Base-by-base conservation (phyloP, 2,329 filamentous ascomycete species). In the Hymenoscyphus fraxineus region DNA sequence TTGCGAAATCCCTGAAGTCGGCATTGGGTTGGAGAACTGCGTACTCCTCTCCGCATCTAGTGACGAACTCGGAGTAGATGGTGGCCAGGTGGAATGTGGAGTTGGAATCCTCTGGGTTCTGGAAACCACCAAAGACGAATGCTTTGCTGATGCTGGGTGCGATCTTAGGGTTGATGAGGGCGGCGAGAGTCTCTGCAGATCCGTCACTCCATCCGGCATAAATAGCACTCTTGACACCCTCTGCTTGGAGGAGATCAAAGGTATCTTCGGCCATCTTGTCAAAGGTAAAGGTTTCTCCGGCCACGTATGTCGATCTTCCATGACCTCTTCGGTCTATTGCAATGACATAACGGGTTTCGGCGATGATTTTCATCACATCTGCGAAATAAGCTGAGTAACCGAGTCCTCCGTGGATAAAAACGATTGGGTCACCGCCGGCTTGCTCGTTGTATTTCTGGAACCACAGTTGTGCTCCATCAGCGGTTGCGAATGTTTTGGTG, bases 121-220 rank as follows among this genome's bases (percentile, higher is more conserved):
- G 72, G 39, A 72, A 72, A 39, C 71, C 74, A 32, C 76, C 78
- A 54, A 79, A 80, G 58, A 79, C 59, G 59, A 80, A 79, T 3
- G 78, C 78, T 66, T 77, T 77, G 51, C 75, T 70, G 63, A 80
- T 79, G 27, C 72, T 68, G 0, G 70, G 65, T 1, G 73, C 68
- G 51, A 74, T 73, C 13, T 65, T 69, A 0, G 72, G 60, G 71
- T 78, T 72, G 47, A 77, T 69, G 31, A 80, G 74, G 6, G 73
- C 75, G 2, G 76, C 69, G 4, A 79, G 73, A 1, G 77, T 77
- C 6, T 77, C 77, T 22, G 75, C 75, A 41, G 74, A 78, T 51
- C 78, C 78, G 61, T 80, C 78, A 9, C 76, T 78, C 78, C 78
- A 80, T 32, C 78, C 78, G 4, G 79, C 76, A 32, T 77, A 73